Evolutionary conservation across 257 asterid genomes (phyloP), one percentile per base, ranked within the genome.

Genomic region (Haberlea rhodopensis): DNA sequence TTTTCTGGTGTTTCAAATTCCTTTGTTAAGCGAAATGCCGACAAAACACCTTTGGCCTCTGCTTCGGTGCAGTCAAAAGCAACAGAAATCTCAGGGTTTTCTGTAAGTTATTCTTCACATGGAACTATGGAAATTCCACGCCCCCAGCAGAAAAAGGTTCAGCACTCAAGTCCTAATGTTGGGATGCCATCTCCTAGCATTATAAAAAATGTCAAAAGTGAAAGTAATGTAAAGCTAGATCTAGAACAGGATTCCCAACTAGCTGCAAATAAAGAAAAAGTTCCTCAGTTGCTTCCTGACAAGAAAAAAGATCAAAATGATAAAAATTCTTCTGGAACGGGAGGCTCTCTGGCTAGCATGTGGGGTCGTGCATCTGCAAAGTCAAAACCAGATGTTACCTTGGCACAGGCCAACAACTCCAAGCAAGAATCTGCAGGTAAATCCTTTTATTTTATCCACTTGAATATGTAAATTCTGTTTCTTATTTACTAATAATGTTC

Each of bases 321-420:
- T 66, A 85, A 80, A 75, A 80, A 13, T 63, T 75, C 89, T 73
- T 80, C 94, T 60, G 87, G 86, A 69, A 71, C 76, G 57, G 87
- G 88, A 61, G 78, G 94, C 34, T 66, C 87, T 68, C 81, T 90
- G 76, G 87, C 95, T 75, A 80, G 85, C 84, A 90, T 94, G 90
- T 94, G 99, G 99, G 91, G 89, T 18, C 90, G 89, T 72, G 85
- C 88, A 62, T 80, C 96, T 60, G 61, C 85, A 52, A 87, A 87
- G 81, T 68, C 85, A 49, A 87, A 83, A 66, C 67, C 75, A 5
- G 88, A 82, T 27, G 62, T 62, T 69, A 63, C 78, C 73, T 71
- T 74, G 65, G 76, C 76, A 34, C 84, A 75, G 53, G 65, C 78
- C 45, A 69, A 79, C 63, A 75, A 51, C 46, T 49, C 70, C 64